A percentile compares a stretch with the other conserved stretches of the same genome.
These are phyloP conservation scores for Aspergillus transmontanensis DNA, from an alignment of 2,329 filamentous ascomycete genomes.

Conservation along the genomic window DNA sequence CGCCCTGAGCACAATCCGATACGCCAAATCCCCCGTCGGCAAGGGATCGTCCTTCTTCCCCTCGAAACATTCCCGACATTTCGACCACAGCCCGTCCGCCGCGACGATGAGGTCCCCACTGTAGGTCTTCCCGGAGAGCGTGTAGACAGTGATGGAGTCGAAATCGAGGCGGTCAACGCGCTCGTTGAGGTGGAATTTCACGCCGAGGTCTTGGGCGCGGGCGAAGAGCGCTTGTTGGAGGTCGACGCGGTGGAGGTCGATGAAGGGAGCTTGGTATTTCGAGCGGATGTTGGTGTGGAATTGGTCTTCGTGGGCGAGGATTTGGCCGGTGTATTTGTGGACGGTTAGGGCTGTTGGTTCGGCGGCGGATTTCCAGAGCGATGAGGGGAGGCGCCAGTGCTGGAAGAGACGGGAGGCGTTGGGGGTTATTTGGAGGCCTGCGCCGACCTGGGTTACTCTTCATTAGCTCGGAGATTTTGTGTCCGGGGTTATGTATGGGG, in stretches of 20 bases:
- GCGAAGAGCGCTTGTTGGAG: constrained; percentile 58
- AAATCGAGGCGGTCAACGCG: constrained; percentile 50
- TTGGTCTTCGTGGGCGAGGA: constrained; percentile 50
- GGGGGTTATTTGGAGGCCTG: constrained; percentile 62
- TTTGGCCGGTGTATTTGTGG: constrained; percentile 35
- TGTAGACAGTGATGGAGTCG: constrained; percentile 31
- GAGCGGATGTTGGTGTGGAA: constrained; percentile 57
- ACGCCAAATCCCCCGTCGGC: constrained; percentile 67
- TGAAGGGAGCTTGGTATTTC: constrained; percentile 61
- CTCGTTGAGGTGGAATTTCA: constrained; percentile 52
- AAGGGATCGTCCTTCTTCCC: constrained; percentile 52
- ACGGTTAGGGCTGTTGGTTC: constrained; percentile 37
- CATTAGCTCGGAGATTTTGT: neutral
- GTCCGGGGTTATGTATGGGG: neutral
- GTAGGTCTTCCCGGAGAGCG: constrained; percentile 46
- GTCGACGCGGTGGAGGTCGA: constrained; percentile 65
- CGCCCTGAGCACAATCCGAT: constrained; percentile 59
- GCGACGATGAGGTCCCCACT: constrained; percentile 62
- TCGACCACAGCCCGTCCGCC: constrained; percentile 67
- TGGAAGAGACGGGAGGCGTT: constrained; percentile 36
- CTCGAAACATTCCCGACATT: constrained; percentile 54
- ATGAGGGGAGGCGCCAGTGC: constrained; percentile 30
- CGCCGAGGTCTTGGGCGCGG: constrained; percentile 57
- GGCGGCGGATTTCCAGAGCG: constrained; percentile 32
- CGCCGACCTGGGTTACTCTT: constrained; percentile 51